phyloP scores from a whole-genome alignment of 2,329 filamentous ascomycete genomes.

The Diplocarpon mali region DNA sequence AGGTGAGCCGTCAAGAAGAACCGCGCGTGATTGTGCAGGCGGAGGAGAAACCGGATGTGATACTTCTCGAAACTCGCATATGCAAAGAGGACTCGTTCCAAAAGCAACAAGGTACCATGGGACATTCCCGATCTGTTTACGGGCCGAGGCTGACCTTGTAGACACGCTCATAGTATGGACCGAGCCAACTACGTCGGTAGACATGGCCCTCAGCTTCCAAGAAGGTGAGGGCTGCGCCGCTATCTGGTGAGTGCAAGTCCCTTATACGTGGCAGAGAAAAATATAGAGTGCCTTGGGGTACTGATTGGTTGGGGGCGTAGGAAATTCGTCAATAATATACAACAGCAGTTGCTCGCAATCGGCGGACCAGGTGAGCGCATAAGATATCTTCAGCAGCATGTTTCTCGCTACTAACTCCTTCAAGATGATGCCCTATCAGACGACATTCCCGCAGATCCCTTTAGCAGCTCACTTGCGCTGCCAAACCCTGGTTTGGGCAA shows the following conservation, averaged over 20 bases:
- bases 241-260: slow-evolving; percentile 61
- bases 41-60: slow-evolving; percentile 76
- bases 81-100: slow-evolving; percentile 93
- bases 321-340: slow-evolving; percentile 84
- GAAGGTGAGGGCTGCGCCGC: slow-evolving; percentile 86
- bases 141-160: slow-evolving; percentile 31
- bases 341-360: slow-evolving; percentile 60
- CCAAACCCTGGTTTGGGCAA: slow-evolving; percentile 73
- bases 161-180: slow-evolving; percentile 99
- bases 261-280: neutral
- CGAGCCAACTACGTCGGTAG: slow-evolving; percentile 68
- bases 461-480: slow-evolving; percentile 57
- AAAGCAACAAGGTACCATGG: slow-evolving; percentile 77
- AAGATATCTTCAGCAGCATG: neutral
- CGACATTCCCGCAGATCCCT: slow-evolving; percentile 64
- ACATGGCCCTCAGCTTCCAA: slow-evolving; percentile 98
- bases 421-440: slow-evolving; percentile 80
- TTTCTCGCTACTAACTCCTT: neutral
- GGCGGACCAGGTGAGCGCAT: slow-evolving; percentile 45
- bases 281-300: neutral
- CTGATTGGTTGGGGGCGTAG: slow-evolving; percentile 34
- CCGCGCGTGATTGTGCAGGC: slow-evolving; percentile 84
- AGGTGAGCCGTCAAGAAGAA: slow-evolving; percentile 58
- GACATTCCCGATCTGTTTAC: slow-evolving; percentile 11
- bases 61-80: slow-evolving; percentile 81